Base-by-base conservation (phyloP, 73 alveolate genomes). In the Blepharisma stoltei region DNA sequence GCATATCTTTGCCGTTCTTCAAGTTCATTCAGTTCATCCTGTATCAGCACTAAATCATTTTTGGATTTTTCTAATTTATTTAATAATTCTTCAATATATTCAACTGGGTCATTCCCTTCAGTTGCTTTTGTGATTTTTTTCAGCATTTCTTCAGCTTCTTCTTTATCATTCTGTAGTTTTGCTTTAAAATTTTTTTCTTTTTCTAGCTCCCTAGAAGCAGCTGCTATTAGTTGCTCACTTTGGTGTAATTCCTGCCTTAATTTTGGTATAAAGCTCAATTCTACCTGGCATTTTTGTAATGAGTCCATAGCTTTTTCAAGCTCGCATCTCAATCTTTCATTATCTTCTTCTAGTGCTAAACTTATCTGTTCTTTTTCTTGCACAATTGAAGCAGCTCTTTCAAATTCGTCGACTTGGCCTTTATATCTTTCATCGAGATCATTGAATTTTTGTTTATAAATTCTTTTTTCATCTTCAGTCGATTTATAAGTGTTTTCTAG, bases 151-250 rank as follows among this genome's bases (percentile, higher is more conserved):
- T 60, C 73, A 14, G 45, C 18, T 60, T 60, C 23, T 60, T 60
- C 73, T 60, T 60, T 60, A 25, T 60, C 73, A 14, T 60, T 38
- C 14, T 8, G 18, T 9, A 25, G n/a, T 5, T 60, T 60, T 14
- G 2, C 18, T 25, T 25, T 14, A 20, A 60, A 25, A 60, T 14
- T 25, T 60, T 60, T 60, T 60, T 60, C 73, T 60, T 25, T 60
- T 60, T 60, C 73, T 14, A 60, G 14, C 23, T 60, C 73, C 4
- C 73, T 60, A 14, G 73, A 60, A n/a, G 73, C 73, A 20, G 73
- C 45, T 60, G 73, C 14, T 18, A 60, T 60, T 11, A 60, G 73
- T 5, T 60, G 73, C 46, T 60, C 73, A 9, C 73, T 14, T 18
- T 60, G 73, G 23, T 60, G 73, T 8, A 60, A 8, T 18, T 60